A percentile compares a stretch with the other conserved stretches of the same genome.
These are phyloP conservation scores for Danielia oregonensis DNA, from an alignment of 805 yeast genomes.

Conservation along the genomic window DNA sequence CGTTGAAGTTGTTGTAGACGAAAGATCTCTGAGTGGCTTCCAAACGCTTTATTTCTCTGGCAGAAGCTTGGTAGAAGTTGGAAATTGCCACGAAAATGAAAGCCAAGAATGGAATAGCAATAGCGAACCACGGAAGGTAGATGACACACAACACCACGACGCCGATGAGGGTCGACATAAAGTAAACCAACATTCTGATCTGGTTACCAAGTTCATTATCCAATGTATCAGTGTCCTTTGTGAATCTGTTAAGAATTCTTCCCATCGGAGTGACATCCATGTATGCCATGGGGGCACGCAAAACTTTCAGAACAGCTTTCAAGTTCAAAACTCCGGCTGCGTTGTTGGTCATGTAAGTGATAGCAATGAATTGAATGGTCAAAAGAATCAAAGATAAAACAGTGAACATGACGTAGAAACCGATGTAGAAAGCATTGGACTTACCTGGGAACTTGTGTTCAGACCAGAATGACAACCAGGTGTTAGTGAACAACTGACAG, in stretches of 20 bases:
- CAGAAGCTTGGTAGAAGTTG: slow-evolving; percentile 62
- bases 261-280: slow-evolving; percentile 89
- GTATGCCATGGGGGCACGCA: slow-evolving; percentile 79
- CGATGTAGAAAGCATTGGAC: slow-evolving; percentile 62
- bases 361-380: slow-evolving; percentile 37
- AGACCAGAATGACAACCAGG: slow-evolving; percentile 86
- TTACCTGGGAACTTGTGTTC: slow-evolving; percentile 45
- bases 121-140: slow-evolving; percentile 73
- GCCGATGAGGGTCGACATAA: slow-evolving; percentile 54
- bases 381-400: slow-evolving; percentile 45
- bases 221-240: slow-evolving; percentile 81
- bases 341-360: slow-evolving; percentile 48
- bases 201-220: slow-evolving; percentile 79
- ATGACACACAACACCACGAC: slow-evolving; percentile 61
- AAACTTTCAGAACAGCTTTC: slow-evolving; percentile 52
- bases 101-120: slow-evolving; percentile 55
- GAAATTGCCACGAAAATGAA: slow-evolving; percentile 43
- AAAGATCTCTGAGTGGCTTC: slow-evolving; percentile 69
- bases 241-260: slow-evolving; percentile 77
- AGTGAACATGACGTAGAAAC: slow-evolving; percentile 63
- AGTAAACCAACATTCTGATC: slow-evolving; percentile 55
- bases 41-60: slow-evolving; percentile 72
- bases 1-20: slow-evolving; percentile 70
- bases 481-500: slow-evolving; percentile 56
- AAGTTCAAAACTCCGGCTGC: slow-evolving; percentile 61